These are phyloP conservation scores for Protomyces gravidus DNA, from an alignment of 1,139 yeast genomes.

Conservation along the genomic window DNA sequence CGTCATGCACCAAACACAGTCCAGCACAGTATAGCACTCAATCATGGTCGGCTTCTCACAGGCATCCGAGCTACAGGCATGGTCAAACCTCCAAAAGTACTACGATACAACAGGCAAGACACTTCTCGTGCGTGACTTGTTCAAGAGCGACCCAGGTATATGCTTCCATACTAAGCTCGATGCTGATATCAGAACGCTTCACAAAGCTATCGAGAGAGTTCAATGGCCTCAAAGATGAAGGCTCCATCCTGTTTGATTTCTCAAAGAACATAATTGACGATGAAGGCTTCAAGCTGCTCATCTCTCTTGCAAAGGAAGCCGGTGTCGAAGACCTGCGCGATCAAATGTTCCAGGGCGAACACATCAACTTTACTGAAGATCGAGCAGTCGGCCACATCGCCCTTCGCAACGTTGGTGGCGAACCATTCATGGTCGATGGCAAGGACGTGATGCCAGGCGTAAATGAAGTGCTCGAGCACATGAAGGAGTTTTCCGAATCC, in stretches of 20 bases:
- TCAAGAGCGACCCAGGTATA: slow-evolving; percentile 55
- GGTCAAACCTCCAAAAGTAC: slow-evolving; percentile 69
- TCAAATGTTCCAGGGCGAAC: slow-evolving; percentile 84
- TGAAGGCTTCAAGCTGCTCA: slow-evolving; percentile 61
- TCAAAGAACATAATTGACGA: slow-evolving; percentile 90
- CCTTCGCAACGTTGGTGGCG: slow-evolving; percentile 81
- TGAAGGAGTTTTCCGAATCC: slow-evolving; percentile 86
- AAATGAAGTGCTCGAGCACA: slow-evolving; percentile 82
- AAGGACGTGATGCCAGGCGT: slow-evolving; percentile 84
- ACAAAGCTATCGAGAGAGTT: slow-evolving; percentile 71
- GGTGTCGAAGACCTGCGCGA: slow-evolving; percentile 82
- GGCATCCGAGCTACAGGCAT: slow-evolving; percentile 74
- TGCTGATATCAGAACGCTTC: slow-evolving; percentile 48
- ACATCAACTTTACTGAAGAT: slow-evolving; percentile 90
- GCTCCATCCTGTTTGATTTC: slow-evolving; percentile 86
- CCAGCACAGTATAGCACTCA: too few relatives aligned
- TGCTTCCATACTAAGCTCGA: neutral
- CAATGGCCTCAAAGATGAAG: slow-evolving; percentile 58
- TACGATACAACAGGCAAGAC: slow-evolving; percentile 64
- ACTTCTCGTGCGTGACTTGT: slow-evolving; percentile 72
- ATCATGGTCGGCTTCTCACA: slow-evolving; percentile 53
- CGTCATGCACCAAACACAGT: too few relatives aligned
- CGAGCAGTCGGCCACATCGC: slow-evolving; percentile 97
- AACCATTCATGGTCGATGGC: slow-evolving; percentile 84
- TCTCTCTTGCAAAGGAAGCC: slow-evolving; percentile 84